Evolutionary conservation across 495 filamentous ascomycete genomes (phyloP).

Genomic region (Ascodesmis nigricans): DNA sequence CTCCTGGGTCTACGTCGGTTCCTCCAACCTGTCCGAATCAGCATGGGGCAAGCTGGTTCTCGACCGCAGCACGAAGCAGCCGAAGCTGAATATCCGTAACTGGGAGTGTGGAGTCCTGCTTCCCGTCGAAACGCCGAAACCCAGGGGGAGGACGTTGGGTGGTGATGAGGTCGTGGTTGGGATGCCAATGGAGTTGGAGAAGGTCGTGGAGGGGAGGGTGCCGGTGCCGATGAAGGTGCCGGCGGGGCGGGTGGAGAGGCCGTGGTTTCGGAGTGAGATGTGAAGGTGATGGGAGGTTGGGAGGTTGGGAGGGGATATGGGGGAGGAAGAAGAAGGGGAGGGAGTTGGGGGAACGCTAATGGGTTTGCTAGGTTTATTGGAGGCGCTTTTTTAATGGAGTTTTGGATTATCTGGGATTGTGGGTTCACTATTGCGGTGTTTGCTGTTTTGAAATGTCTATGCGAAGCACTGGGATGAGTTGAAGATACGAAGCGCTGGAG

Average conservation of each 20-base stretch:
- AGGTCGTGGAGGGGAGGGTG: conserved; percentile 33
- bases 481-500: too few species aligned
- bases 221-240: conserved; percentile 56
- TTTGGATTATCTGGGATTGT: too few species aligned
- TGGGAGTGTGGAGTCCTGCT: conserved; percentile 91
- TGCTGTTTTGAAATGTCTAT: too few species aligned
- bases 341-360: neutral
- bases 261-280: conserved; percentile 32
- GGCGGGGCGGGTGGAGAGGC: conserved; percentile 29
- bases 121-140: conserved; percentile 22
- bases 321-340: neutral
- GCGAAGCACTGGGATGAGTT: too few species aligned
- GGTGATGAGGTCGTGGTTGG: neutral
- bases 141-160: conserved; percentile 1
- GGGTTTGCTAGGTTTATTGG: neutral
- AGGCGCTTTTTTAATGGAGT: too few species aligned
- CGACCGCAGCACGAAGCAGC: conserved; percentile 36
- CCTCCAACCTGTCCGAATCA: conserved; percentile 75
- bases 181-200: conserved; percentile 21
- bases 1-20: conserved; percentile 75
- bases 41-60: conserved; percentile 67
- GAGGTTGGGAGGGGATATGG: neutral
- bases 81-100: conserved; percentile 68
- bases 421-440: too few species aligned
- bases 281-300: neutral